phyloP scores from a whole-genome alignment of 805 yeast species.

The Kregervanrija delftensis region DNA sequence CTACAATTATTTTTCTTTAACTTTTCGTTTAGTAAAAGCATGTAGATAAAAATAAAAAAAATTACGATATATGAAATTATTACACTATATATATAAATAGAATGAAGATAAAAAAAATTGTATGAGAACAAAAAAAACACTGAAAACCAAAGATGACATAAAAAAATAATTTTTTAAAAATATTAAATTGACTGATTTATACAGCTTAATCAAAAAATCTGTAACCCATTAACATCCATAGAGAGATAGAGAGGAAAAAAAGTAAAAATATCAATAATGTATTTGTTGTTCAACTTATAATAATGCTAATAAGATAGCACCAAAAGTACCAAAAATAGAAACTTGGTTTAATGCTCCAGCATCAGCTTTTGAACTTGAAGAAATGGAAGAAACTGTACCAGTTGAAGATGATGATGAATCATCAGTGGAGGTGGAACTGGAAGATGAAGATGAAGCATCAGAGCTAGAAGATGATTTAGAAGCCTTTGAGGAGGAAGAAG shows the following conservation, averaged over 20 bases:
- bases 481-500: slow-evolving; percentile 26
- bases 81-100: neutral
- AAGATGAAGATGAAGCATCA: slow-evolving; percentile 17
- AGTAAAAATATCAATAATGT: neutral
- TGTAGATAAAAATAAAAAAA: neutral
- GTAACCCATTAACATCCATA: slow-evolving; percentile 2
- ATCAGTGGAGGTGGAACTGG: slow-evolving; percentile 24
- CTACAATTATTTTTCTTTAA: too few species aligned
- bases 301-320: slow-evolving; percentile 44
- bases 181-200: slow-evolving; percentile 5
- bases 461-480: slow-evolving; percentile 20
- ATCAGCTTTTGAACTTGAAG: slow-evolving; percentile 24
- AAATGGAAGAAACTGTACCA: slow-evolving; percentile 12
- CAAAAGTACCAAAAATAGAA: slow-evolving; percentile 41
- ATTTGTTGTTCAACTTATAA: slow-evolving; percentile 29
- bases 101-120: neutral
- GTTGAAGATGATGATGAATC: slow-evolving; percentile 27
- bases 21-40: neutral
- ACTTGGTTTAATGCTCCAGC: slow-evolving; percentile 26
- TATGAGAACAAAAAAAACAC: slow-evolving; percentile 3
- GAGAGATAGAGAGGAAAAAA: neutral
- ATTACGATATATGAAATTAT: neutral
- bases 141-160: slow-evolving; percentile 1
- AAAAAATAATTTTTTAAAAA: slow-evolving; percentile 5
- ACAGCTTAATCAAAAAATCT: neutral